These are phyloP conservation scores for Rhizophora mangle DNA, from an alignment of 345 rosid genomes.

Conservation along the genomic window DNA sequence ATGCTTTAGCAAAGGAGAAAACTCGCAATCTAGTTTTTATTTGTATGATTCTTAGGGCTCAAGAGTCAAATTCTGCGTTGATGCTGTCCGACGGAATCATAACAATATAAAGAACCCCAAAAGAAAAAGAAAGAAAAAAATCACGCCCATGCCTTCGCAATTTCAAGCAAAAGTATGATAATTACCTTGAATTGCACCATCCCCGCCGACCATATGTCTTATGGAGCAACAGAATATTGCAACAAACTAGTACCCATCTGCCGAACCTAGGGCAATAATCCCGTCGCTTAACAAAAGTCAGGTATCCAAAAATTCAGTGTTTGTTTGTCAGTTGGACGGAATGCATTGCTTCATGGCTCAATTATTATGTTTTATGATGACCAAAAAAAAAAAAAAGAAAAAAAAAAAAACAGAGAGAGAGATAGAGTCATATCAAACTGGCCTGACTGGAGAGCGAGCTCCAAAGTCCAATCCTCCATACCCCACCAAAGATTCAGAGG, in stretches of 20 bases:
- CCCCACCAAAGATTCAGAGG: constrained; percentile 27
- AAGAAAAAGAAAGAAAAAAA: constrained; percentile 8
- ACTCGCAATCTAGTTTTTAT: constrained; percentile 3
- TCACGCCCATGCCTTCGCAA: constrained; percentile 23
- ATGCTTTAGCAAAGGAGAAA: not conserved
- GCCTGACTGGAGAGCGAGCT: constrained; percentile 16
- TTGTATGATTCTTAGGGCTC: constrained; percentile 14
- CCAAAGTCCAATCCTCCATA: not conserved
- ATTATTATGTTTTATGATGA: constrained; percentile 20
- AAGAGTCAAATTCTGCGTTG: constrained; percentile 21
- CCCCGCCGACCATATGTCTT: not conserved
- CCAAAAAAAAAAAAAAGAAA: not conserved
- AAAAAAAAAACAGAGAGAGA: not conserved
- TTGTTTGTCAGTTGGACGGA: constrained; percentile 5
- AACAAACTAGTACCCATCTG: not conserved
- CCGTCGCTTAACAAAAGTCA: no score
- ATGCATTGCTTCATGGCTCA: constrained; percentile 9
- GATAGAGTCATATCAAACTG: not conserved
- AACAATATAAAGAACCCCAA: no score
- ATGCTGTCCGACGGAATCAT: constrained; percentile 14
- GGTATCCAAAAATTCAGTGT: not conserved
- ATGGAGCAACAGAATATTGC: not conserved
- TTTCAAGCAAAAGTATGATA: not conserved
- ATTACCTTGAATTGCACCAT: not conserved
- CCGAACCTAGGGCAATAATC: no score